A percentile compares a stretch with the other conserved stretches of the same genome.
These are phyloP conservation scores for Pugionium cornutum DNA, from an alignment of 345 rosid species.

Conservation along the genomic window DNA sequence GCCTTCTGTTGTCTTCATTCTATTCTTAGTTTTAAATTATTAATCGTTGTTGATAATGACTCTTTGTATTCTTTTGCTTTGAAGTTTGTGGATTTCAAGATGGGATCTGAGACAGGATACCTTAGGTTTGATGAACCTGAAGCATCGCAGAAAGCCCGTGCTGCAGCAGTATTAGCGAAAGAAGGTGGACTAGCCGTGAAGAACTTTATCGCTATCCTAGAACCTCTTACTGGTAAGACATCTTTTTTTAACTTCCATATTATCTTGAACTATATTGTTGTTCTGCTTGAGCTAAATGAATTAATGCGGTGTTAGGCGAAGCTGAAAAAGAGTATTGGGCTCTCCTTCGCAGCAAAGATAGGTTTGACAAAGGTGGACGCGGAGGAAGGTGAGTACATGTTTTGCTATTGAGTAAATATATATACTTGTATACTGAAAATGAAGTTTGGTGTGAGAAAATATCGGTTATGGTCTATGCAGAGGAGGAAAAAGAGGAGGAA, in stretches of 20 bases:
- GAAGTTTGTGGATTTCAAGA: constrained; percentile 84
- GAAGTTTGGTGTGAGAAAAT: neutral
- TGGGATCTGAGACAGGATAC: constrained; percentile 78
- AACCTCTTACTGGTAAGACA: constrained; percentile 79
- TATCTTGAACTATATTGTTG: neutral
- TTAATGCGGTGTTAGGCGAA: constrained; percentile 52
- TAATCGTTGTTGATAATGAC: neutral
- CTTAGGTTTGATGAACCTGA: constrained; percentile 85
- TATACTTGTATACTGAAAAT: too few species aligned
- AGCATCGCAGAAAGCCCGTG: constrained; percentile 91
- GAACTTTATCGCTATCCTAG: constrained; percentile 68
- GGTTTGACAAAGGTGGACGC: constrained; percentile 56
- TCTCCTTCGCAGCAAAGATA: constrained; percentile 61
- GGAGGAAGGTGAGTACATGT: constrained; percentile 69
- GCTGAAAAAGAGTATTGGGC: constrained; percentile 88
- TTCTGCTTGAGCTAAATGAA: neutral
- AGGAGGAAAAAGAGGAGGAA: constrained; percentile 83
- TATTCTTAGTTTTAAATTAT: neutral
- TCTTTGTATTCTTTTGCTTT: constrained; percentile 1
- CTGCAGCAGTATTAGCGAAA: constrained; percentile 83
- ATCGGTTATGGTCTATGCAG: constrained; percentile 39
- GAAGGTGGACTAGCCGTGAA: constrained; percentile 83
- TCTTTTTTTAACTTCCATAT: neutral
- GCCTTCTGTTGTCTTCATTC: neutral
- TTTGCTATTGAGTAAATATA: neutral